Conservation (phyloP, 768 basidiomycete genomes). For the Phlebiopsis flavidoalba region DNA sequence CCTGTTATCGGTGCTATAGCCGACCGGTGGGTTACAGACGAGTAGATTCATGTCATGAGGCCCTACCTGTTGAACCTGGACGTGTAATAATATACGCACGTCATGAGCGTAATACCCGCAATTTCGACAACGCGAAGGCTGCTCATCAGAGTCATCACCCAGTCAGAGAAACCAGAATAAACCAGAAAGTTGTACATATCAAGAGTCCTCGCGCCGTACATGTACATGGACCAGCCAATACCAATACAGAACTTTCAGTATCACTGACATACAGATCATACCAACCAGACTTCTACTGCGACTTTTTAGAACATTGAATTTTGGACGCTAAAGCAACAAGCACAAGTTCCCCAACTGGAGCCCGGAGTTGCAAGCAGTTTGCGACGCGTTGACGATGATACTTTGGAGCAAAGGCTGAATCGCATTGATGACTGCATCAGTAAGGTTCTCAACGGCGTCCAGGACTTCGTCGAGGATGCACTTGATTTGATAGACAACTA, state of each 20-base stretch:
- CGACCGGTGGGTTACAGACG: constrained; percentile 64
- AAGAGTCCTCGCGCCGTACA: constrained; percentile 7
- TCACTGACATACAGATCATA: constrained; percentile 2
- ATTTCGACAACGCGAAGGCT: too few species aligned
- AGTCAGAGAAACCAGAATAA: constrained; percentile 11
- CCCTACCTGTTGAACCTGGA: not conserved
- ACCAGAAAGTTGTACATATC: constrained; percentile 14
- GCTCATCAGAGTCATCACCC: not conserved
- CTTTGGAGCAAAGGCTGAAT: constrained; percentile 32
- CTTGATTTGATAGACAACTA: constrained; percentile 58
- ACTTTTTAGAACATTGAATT: not conserved
- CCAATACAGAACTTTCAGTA: constrained; percentile 9
- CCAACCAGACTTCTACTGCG: not conserved
- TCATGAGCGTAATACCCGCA: not conserved
- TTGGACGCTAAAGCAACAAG: constrained; percentile 8
- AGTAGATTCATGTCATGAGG: constrained; percentile 27
- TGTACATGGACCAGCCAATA: constrained; percentile 14
- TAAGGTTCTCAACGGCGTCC: constrained; percentile 41
- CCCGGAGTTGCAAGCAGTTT: constrained; percentile 21
- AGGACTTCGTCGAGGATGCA: constrained; percentile 51
- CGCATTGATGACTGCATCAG: constrained; percentile 41
- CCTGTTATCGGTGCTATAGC: constrained; percentile 63
- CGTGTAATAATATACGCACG: not conserved
- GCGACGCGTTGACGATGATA: constrained; percentile 19
- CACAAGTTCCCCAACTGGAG: constrained; percentile 18